A percentile compares a stretch with the other conserved stretches of the same genome.
Evolutionary conservation across 192 early-diverging fungal species (phyloP).

Genomic region (Coemansia pectinata): DNA sequence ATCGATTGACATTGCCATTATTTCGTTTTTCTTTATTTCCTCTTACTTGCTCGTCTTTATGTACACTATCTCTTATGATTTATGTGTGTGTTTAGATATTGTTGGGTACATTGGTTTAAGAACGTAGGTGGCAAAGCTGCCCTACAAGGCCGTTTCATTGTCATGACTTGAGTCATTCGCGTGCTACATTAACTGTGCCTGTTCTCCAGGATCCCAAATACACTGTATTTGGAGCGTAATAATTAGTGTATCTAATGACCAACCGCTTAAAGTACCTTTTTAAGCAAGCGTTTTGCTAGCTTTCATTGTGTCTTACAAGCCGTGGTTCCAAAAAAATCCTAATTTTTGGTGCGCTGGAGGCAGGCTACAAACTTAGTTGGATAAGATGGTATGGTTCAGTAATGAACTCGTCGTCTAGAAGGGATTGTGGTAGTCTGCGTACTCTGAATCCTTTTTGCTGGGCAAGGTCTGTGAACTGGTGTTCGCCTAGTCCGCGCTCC

Average conservation of each 20-base stretch:
- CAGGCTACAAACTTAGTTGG: constrained; percentile 17
- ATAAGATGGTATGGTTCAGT: not conserved
- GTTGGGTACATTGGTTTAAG: not conserved
- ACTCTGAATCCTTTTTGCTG: not conserved
- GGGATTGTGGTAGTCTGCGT: not conserved
- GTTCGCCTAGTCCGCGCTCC: not conserved
- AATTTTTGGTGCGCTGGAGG: constrained; percentile 16
- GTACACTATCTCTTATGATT: not conserved
- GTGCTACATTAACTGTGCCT: constrained; percentile 35
- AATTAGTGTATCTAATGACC: not conserved
- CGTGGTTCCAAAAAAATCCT: not conserved
- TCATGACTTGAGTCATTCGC: constrained; percentile 56
- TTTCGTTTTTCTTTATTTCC: constrained; percentile 8
- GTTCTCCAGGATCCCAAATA: constrained; percentile 1
- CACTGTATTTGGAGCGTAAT: not conserved
- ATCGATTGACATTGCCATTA: constrained; percentile 50
- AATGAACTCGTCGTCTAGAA: not conserved
- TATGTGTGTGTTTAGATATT: not conserved
- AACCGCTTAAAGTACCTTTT: not conserved
- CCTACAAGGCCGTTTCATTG: constrained; percentile 49
- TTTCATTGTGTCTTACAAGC: not conserved
- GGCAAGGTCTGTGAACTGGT: not conserved
- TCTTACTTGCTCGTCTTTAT: not conserved
- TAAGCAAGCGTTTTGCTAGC: constrained; percentile 12
- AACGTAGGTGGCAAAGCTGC: constrained; percentile 44